These are phyloP conservation scores for Saitozyma podzolica DNA, from an alignment of 768 basidiomycete genomes.

Conservation along the genomic window DNA sequence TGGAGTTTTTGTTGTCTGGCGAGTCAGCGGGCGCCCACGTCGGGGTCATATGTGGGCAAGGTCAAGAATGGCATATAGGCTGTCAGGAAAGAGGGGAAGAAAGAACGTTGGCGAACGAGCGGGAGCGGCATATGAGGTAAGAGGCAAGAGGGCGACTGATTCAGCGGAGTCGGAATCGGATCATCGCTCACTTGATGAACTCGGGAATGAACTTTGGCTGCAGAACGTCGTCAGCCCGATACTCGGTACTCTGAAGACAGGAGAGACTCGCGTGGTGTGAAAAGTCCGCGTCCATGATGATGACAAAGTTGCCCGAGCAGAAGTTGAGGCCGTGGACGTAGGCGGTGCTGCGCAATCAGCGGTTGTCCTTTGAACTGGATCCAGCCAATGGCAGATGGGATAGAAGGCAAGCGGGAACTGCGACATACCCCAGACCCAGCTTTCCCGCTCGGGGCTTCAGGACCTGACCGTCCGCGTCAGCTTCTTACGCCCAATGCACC, in stretches of 20 bases:
- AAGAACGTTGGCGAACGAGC: too few relatives aligned
- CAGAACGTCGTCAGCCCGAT: conserved; percentile 1
- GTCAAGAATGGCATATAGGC: neutral
- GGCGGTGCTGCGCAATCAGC: conserved; percentile 65
- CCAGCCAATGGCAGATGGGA: too few relatives aligned
- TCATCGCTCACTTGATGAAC: conserved; percentile 57
- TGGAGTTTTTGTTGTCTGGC: conserved; percentile 77
- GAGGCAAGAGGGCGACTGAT: too few relatives aligned
- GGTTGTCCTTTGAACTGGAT: neutral
- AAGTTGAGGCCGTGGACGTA: conserved; percentile 90
- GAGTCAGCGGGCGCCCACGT: neutral
- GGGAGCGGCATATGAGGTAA: too few relatives aligned
- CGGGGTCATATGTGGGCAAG: neutral
- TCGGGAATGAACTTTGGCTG: conserved; percentile 94
- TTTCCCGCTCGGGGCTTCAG: conserved; percentile 86
- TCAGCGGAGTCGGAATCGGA: too few relatives aligned
- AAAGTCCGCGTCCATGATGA: conserved; percentile 97
- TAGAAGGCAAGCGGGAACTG: too few relatives aligned
- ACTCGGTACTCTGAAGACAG: neutral
- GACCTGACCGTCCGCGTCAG: conserved; percentile 56
- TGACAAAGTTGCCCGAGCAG: conserved; percentile 86
- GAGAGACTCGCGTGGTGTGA: conserved; percentile 74
- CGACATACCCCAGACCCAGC: conserved; percentile 76
- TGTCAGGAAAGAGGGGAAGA: neutral
- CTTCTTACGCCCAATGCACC: neutral